These are phyloP conservation scores for Pseudogymnoascus pannorum DNA, from an alignment of 2,329 filamentous ascomycete genomes.

Conservation along the genomic window DNA sequence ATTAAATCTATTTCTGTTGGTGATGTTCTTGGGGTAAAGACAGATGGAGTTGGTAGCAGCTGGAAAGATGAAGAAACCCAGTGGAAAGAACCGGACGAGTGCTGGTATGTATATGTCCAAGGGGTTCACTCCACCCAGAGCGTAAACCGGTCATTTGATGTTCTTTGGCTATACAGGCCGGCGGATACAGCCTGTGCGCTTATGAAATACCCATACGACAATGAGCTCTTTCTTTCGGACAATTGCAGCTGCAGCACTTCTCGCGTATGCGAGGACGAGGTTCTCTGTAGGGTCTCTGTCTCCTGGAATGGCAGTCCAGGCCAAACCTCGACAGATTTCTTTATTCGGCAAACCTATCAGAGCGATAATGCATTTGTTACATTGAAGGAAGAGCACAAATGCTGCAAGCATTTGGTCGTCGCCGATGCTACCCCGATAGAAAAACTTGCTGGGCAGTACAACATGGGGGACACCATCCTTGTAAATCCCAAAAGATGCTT, in stretches of 20 bases:
- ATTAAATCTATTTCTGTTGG: constrained; percentile 44
- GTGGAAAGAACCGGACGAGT: constrained; percentile 37
- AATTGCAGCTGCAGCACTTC: constrained; percentile 58
- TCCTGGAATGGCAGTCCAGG: constrained; percentile 48
- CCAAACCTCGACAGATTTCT: constrained; percentile 36
- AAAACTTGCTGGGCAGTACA: constrained; percentile 29
- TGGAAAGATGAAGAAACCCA: constrained; percentile 48
- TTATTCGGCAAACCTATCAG: constrained; percentile 65
- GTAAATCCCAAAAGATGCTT: constrained; percentile 31
- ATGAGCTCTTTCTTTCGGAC: constrained; percentile 71
- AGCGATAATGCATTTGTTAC: constrained; percentile 55
- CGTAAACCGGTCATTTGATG: constrained; percentile 44
- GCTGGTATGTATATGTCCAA: constrained; percentile 68
- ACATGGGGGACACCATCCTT: constrained; percentile 50
- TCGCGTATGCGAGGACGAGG: constrained; percentile 45
- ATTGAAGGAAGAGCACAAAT: constrained; percentile 46
- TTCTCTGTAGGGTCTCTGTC: constrained; percentile 51
- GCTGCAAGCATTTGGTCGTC: constrained; percentile 38
- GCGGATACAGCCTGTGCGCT: constrained; percentile 62
- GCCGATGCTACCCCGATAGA: constrained; percentile 13
- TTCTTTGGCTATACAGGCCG: constrained; percentile 69
- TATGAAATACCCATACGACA: constrained; percentile 60
- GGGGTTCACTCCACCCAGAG: constrained; percentile 34
- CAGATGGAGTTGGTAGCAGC: constrained; percentile 38
- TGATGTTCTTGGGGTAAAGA: constrained; percentile 41